Base-by-base conservation (phyloP, 345 rosid species). In the Populus simonii region DNA sequence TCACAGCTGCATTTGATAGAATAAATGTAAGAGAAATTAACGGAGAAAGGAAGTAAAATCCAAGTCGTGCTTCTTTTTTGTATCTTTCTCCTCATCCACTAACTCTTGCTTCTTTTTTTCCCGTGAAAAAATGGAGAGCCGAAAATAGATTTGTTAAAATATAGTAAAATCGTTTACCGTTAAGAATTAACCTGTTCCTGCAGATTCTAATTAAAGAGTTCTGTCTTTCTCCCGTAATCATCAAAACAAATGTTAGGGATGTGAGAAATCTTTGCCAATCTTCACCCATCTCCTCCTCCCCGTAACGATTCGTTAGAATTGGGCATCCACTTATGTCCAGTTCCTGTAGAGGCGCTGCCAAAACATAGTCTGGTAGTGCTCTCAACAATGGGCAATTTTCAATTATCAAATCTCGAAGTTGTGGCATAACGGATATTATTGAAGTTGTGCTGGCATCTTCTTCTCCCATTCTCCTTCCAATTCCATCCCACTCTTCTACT, bases 181-280 rank as follows among this genome's bases (percentile, higher is more conserved):
- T 25, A 25, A 25, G 27, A 25, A 25, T 25, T 25, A 25, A 25
- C 27, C 27, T 1, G 31, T 31, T 31, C 31, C 31, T 31, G 35
- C 35, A 33, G 35, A 4, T 33, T 33, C 5, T 33, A 31, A 31
- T 31, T 31, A 33, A 33, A 33, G 35, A 33, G 35, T 33, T 33
- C 35, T 33, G 35, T 33, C 35, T 33, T 33, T 33, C 35, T 33
- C 35, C 4, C 35, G 4, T 33, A 33, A 33, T 33, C 35, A 33
- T 33, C 4, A 33, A 33, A 33, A 33, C 4, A 33, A 33, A 33
- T 33, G 4, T 33, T 33, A 2, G 35, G 66, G 25, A 80, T 69
- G 41, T 79, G 78, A 61, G 74, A 74, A 25, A 74, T 62, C 63
- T 57, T 41, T 38, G 11, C 74, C 75, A 57, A 38, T 70, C 74